These are phyloP conservation scores for Trichoderma arundinaceum DNA, from an alignment of 2,329 filamentous ascomycete species.

Conservation along the genomic window DNA sequence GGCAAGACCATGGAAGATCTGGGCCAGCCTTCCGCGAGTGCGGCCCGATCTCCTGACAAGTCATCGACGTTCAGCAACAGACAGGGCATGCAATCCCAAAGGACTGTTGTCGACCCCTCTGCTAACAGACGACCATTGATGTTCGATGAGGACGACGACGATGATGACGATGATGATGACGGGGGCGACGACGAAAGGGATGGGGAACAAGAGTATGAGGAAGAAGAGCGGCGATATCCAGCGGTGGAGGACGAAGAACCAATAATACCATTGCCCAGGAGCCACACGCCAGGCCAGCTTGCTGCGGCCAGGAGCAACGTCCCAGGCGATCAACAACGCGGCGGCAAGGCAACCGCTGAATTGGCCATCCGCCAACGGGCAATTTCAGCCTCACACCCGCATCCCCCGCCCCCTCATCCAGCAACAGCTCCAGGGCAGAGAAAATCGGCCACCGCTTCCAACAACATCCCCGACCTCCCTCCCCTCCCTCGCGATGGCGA, in stretches of 20 bases:
- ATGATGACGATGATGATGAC: constrained; percentile 46
- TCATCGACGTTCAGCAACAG: constrained; percentile 24
- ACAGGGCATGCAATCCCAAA: constrained; percentile 57
- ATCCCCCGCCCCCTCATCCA: constrained; percentile 40
- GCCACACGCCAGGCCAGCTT: constrained; percentile 67
- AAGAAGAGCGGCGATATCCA: constrained; percentile 31
- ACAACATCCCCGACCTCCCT: constrained; percentile 45
- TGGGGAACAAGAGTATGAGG: constrained; percentile 3
- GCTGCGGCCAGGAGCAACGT: constrained; percentile 62
- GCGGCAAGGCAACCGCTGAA: constrained; percentile 51
- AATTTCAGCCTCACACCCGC: constrained; percentile 53
- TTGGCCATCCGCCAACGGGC: constrained; percentile 60
- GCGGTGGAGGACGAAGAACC: constrained; percentile 3
- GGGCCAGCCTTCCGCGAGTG: constrained; percentile 43
- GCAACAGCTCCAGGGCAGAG: constrained; percentile 37
- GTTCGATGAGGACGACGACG: constrained; percentile 44
- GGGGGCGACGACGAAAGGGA: constrained; percentile 37
- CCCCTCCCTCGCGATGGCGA: constrained; percentile 43
- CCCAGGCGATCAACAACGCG: constrained; percentile 53
- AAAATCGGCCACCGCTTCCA: constrained; percentile 39
- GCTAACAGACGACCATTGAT: constrained; percentile 38
- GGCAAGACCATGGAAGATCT: constrained; percentile 52
- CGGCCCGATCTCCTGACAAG: constrained; percentile 44
- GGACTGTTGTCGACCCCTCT: constrained; percentile 51
- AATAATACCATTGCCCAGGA: constrained; percentile 53